Evolutionary conservation across 768 basidiomycete genomes (phyloP), one percentile per base, ranked within the genome.

Genomic region (Daedaleopsis sinensis): DNA sequence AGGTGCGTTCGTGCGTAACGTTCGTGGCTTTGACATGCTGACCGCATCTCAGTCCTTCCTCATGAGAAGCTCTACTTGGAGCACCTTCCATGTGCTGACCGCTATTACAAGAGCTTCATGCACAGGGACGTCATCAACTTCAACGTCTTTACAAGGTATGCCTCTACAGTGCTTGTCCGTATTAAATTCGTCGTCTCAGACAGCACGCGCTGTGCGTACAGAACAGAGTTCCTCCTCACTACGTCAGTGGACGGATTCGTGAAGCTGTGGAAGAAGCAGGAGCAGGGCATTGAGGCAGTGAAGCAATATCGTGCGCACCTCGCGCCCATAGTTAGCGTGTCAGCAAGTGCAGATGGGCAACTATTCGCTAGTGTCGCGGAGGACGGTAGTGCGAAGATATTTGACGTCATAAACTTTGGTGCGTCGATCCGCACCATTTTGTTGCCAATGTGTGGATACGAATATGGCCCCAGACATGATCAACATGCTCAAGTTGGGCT

Each of bases 201-300:
- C 65, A 36, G 37, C 47, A 39, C 8, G 16, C 32, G 9, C 39
- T 44, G 37, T 18, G 16, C 6, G 18, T n/a, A 4, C 67, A 97
- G 96, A 73, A 96, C 94, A 13, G 88, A 94, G 59, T 99, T 98
- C 70, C 71, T 98, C 46, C 82, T 99, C 52, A 99, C 97, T 8
- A 95, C 96, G 1, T 98, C 96, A 3, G 75, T 94, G 11, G 97
- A 98, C 71, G 97, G 97, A 2, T 91, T 95, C 74, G 75, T 98
- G 64, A 99, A 99, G 73, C 76, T 99, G n/a, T 99, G 97, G 97
- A 98, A 97, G 80, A 99, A 99, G 75, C 95, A 97, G 77, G 91
- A 95, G 21, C 73, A 80, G 7, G 96, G 96, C 5, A 94, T 99
- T 69, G 97, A 98, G 77, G 98, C 98, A 68, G 96, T 98, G 61